Conservation (phyloP, 768 basidiomycete species). For the Termitomyces sp. region DNA sequence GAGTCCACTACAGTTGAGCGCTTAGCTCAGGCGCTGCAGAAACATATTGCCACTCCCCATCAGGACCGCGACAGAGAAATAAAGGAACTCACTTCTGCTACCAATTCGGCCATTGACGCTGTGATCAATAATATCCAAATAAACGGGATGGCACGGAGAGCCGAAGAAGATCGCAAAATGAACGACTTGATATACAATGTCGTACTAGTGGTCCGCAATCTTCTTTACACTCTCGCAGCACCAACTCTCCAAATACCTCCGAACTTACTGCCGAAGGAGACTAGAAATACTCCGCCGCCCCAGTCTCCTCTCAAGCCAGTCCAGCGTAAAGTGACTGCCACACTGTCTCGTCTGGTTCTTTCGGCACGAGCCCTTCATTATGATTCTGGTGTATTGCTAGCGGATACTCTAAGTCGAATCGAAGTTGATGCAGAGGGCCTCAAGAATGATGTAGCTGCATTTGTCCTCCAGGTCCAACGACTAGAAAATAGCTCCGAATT, state of each 20-base stretch:
- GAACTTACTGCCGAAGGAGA: constrained; percentile 44
- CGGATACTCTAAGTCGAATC: constrained; percentile 64
- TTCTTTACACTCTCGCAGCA: constrained; percentile 63
- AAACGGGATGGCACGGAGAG: constrained; percentile 34
- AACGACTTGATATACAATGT: constrained; percentile 57
- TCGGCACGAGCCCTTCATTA: constrained; percentile 88
- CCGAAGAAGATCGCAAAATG: constrained; percentile 53
- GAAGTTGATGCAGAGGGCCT: constrained; percentile 74
- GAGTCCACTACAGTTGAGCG: constrained; percentile 64
- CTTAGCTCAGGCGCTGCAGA: constrained; percentile 61
- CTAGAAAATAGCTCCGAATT: constrained; percentile 32
- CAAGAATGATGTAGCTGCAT: constrained; percentile 62
- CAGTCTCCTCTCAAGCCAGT: constrained; percentile 69
- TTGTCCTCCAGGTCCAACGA: constrained; percentile 66
- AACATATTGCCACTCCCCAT: constrained; percentile 49
- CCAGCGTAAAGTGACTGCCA: constrained; percentile 83
- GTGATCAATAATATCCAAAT: constrained; percentile 57
- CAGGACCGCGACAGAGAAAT: constrained; percentile 52
- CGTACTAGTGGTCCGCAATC: constrained; percentile 70
- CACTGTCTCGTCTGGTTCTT: constrained; percentile 83
- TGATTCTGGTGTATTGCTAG: constrained; percentile 57
- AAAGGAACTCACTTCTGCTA: constrained; percentile 40
- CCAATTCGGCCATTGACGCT: constrained; percentile 54
- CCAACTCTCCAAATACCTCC: constrained; percentile 57
- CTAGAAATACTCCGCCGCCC: constrained; percentile 38